A percentile compares a stretch with the other conserved stretches of the same genome.
phyloP scores from a whole-genome alignment of 2,329 filamentous ascomycete genomes.

The Claviceps arundinis region DNA sequence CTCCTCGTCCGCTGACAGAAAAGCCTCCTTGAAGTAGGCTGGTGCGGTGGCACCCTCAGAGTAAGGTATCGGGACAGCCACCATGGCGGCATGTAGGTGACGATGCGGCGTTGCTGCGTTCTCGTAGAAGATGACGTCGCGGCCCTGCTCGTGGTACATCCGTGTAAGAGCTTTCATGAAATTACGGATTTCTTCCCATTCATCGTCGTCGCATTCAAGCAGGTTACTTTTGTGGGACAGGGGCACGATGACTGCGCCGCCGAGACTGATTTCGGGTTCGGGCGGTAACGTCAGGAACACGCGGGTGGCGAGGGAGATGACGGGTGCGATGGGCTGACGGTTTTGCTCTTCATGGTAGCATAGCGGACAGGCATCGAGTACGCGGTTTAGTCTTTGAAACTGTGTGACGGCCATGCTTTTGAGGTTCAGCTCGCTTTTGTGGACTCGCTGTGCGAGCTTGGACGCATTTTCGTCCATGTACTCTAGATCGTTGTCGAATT shows the following conservation, averaged over 20 bases:
- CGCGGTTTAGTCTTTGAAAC: conserved; percentile 77
- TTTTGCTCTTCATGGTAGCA: conserved; percentile 80
- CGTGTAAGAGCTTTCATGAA: conserved; percentile 96
- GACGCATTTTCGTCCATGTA: conserved; percentile 96
- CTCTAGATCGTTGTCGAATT: conserved; percentile 84
- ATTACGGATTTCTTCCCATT: conserved; percentile 98
- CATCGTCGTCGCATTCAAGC: conserved; percentile 95
- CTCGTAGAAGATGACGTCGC: conserved; percentile 93
- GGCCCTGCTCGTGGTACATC: conserved; percentile 87
- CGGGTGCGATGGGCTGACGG: conserved; percentile 64
- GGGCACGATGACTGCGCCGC: conserved; percentile 79
- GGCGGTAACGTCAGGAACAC: conserved; percentile 82
- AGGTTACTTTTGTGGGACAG: conserved; percentile 79
- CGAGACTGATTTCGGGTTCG: conserved; percentile 72
- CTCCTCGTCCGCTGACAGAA: conserved; percentile 75
- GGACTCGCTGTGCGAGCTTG: conserved; percentile 74
- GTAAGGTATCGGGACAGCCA: conserved; percentile 77
- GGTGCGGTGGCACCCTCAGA: conserved; percentile 83
- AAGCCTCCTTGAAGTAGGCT: conserved; percentile 91
- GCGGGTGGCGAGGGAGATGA: conserved; percentile 74
- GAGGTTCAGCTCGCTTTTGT: conserved; percentile 77
- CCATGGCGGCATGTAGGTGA: conserved; percentile 72
- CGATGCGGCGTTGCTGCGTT: conserved; percentile 75
- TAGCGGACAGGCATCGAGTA: conserved; percentile 76
- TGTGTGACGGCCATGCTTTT: conserved; percentile 79